Evolutionary conservation across 352 stramenopile genomes (phyloP).

Genomic region (Globisporangium rhizosaccharum): DNA sequence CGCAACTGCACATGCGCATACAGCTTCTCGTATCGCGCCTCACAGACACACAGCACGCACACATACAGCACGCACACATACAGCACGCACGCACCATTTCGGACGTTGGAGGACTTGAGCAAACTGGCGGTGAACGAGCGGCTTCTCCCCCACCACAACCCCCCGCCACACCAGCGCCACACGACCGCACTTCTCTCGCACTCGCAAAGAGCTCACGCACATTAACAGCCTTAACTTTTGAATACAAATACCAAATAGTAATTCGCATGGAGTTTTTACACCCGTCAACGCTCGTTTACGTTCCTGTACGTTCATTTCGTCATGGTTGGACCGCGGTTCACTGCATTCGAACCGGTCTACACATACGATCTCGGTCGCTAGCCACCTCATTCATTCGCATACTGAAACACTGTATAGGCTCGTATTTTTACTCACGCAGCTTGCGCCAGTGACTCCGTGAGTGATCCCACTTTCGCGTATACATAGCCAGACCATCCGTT

Average conservation of each 20-base stretch:
- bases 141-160: conserved; percentile 1
- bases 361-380: too few relatives aligned
- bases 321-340: neutral
- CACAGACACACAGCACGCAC: neutral
- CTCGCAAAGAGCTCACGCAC: neutral
- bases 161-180: neutral
- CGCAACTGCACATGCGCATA: neutral
- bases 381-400: too few relatives aligned
- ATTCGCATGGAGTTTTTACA: neutral
- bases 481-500: neutral
- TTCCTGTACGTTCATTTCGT: neutral
- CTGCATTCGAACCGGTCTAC: too few relatives aligned
- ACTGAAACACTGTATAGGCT: too few relatives aligned
- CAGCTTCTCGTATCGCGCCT: neutral
- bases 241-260: neutral
- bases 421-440: too few relatives aligned
- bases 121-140: conserved; percentile 9
- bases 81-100: conserved; percentile 12
- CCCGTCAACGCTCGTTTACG: neutral
- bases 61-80: neutral
- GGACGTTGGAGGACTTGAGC: conserved; percentile 14
- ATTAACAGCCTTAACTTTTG: neutral
- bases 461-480: neutral
- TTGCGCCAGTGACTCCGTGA: neutral
- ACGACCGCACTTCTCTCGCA: conserved; percentile 1